A percentile compares a stretch with the other conserved stretches of the same genome.
Conservation (phyloP, 768 basidiomycete genomes). For the Hypholoma fasciculare region DNA sequence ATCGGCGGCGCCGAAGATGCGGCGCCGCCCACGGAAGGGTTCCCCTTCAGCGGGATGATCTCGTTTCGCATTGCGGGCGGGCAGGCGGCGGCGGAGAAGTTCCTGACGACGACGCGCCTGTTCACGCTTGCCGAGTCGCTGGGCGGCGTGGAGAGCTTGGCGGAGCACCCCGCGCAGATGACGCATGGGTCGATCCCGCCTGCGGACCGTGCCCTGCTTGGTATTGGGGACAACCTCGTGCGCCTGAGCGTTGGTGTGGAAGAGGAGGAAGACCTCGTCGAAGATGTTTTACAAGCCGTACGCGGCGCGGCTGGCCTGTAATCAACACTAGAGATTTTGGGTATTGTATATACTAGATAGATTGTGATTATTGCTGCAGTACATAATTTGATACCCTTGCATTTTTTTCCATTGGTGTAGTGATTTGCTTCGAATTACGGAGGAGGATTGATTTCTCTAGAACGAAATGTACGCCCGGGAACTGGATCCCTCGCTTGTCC, state of each 20-base stretch:
- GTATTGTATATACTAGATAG: no score
- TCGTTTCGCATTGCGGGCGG: conserved; percentile 72
- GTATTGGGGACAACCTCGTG: not conserved
- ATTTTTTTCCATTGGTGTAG: no score
- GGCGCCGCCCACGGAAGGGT: conserved; percentile 47
- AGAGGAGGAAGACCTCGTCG: not conserved
- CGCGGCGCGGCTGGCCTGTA: not conserved
- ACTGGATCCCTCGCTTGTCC: no score
- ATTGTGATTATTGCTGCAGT: not conserved
- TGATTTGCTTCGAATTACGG: no score
- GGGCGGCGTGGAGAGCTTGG: conserved; percentile 91
- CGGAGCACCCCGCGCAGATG: conserved; percentile 87
- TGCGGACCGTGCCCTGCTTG: not conserved
- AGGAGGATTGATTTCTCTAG: no score
- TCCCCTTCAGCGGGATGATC: conserved; percentile 93
- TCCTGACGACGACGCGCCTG: conserved; percentile 63
- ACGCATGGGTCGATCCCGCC: conserved; percentile 54
- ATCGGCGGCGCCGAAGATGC: conserved; percentile 17
- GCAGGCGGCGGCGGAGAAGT: conserved; percentile 55
- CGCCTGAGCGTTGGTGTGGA: not conserved
- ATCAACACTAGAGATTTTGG: not conserved
- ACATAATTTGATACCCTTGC: no score
- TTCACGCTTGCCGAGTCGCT: conserved; percentile 87
- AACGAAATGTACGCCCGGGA: no score
- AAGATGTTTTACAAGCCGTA: not conserved